Percentiles rank a stretch among this genome's conserved stretches.
phyloP scores from a whole-genome alignment of 2,329 filamentous ascomycete species.

The Ophiostoma triangulosporum region DNA sequence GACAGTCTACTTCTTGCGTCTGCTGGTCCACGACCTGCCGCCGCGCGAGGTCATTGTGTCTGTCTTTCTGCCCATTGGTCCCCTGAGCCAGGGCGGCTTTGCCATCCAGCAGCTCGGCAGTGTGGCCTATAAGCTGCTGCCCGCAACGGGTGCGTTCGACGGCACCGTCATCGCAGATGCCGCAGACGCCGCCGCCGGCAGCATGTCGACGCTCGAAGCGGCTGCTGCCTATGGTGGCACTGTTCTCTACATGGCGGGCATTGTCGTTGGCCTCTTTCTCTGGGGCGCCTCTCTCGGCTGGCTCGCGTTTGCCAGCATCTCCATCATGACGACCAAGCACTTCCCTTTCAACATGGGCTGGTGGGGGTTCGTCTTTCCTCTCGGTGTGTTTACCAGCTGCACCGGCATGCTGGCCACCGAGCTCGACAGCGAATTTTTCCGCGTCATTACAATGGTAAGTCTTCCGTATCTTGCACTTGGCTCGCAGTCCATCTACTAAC shows the following conservation, averaged over 20 bases:
- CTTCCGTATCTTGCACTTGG: not conserved
- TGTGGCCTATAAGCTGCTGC: slow-evolving; percentile 23
- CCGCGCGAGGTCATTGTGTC: slow-evolving; percentile 51
- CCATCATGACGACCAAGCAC: slow-evolving; percentile 21
- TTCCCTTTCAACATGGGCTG: slow-evolving; percentile 26
- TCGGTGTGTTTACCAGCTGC: slow-evolving; percentile 27
- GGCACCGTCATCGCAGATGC: slow-evolving; percentile 3
- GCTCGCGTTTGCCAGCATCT: slow-evolving; percentile 21
- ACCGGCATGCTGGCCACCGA: slow-evolving; percentile 27
- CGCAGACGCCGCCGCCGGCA: slow-evolving; percentile 10
- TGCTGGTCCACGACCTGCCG: slow-evolving; percentile 53
- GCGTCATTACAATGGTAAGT: slow-evolving; percentile 20
- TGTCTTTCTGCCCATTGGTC: slow-evolving; percentile 48
- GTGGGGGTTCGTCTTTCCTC: slow-evolving; percentile 27
- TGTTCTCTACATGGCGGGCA: slow-evolving; percentile 40
- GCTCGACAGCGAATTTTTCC: slow-evolving; percentile 30
- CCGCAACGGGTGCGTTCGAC: slow-evolving; percentile 25
- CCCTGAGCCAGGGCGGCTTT: slow-evolving; percentile 48
- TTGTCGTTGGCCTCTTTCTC: slow-evolving; percentile 22
- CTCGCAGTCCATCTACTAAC: not conserved
- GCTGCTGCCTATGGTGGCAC: slow-evolving; percentile 30
- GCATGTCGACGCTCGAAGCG: slow-evolving; percentile 21
- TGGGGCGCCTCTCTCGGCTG: slow-evolving; percentile 24
- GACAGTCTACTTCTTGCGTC: slow-evolving; percentile 55
- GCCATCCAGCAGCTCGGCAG: slow-evolving; percentile 30